phyloP scores from a whole-genome alignment of 306 rosid species.

The Malus asiatica region DNA sequence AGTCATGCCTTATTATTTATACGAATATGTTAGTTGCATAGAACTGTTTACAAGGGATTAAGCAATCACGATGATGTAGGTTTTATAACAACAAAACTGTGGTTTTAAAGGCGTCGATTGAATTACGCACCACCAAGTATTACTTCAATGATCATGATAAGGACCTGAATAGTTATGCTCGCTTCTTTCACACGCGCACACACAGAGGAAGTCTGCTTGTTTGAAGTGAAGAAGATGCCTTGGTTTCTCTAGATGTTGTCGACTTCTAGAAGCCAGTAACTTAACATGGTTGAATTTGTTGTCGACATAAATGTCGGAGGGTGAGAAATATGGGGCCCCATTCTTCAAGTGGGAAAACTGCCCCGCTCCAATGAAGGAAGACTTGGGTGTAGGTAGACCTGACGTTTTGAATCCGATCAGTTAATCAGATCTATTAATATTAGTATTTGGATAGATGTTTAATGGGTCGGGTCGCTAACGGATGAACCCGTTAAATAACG shows the following conservation, averaged over 20 bases:
- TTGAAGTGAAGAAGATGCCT: background rate
- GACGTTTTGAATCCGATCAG: too few relatives aligned
- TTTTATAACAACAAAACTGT: background rate
- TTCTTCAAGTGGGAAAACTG: background rate
- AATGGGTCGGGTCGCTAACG: too few relatives aligned
- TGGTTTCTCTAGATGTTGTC: background rate
- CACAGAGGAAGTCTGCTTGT: background rate
- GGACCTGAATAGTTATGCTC: background rate
- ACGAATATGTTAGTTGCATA: background rate
- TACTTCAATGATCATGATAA: background rate
- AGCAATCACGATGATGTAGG: background rate
- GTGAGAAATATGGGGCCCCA: background rate
- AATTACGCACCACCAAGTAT: background rate
- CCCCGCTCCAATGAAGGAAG: background rate
- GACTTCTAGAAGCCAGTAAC: background rate
- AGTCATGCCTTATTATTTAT: background rate
- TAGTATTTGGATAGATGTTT: too few relatives aligned
- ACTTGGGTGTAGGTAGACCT: too few relatives aligned
- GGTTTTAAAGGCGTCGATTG: background rate
- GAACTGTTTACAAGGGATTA: background rate
- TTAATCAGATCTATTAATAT: too few relatives aligned
- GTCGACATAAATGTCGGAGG: background rate
- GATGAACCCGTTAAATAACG: too few relatives aligned
- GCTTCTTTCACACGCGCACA: too few relatives aligned
- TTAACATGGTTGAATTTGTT: background rate